Evolutionary conservation across 2,329 filamentous ascomycete genomes (phyloP), one percentile per base, ranked within the genome.

Genomic region (Nannizziopsis arthrosporioides): DNA sequence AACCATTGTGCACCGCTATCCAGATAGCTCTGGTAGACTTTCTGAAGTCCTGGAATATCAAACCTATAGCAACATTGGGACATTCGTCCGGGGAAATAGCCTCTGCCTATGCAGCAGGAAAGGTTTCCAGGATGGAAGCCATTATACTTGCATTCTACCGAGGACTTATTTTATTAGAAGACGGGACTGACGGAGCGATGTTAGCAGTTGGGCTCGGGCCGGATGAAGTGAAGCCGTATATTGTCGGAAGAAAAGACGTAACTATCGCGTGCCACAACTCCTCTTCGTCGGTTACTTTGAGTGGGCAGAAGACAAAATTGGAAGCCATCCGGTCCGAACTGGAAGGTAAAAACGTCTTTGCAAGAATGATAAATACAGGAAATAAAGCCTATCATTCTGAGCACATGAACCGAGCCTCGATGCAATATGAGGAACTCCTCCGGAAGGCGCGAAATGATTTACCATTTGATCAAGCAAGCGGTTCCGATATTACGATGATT

Each of bases 201-300:
- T 9, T 55, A 10, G 53, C 54, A 10, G 51, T 44, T 34, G 54
- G 53, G 12, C 7, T 48, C 5, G 17, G 32, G 5, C 37, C 38
- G 19, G 14, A 27, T 3, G 42, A 50, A 18, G 43, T 38, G 12
- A 12, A 41, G 36, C 17, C 18, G n/a, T 49, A 50, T 18, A 14
- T 55, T 17, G 22, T 18, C 10, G 4, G 35, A 19, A 5, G 4
- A 10, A 9, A 17, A 22, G 31, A 37, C 15, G 36, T 58, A 5
- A 41, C 45, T 1, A 54, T 66, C 4, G 68, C 65, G 1, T 70
- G 66, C 40, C 54, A 64, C 30, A 72, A 72, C 52, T 63, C 61
- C 1, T 63, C 63, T 0, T 45, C 50, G 1, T 66, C 58, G 31
- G 57, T 68, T 1, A 71, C 68, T 0, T 30, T 70, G 1, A 63